Evolutionary conservation across 1,284 basidiomycete genomes (phyloP), one percentile per base, ranked within the genome.

Genomic region (Crepidotus sp.): DNA sequence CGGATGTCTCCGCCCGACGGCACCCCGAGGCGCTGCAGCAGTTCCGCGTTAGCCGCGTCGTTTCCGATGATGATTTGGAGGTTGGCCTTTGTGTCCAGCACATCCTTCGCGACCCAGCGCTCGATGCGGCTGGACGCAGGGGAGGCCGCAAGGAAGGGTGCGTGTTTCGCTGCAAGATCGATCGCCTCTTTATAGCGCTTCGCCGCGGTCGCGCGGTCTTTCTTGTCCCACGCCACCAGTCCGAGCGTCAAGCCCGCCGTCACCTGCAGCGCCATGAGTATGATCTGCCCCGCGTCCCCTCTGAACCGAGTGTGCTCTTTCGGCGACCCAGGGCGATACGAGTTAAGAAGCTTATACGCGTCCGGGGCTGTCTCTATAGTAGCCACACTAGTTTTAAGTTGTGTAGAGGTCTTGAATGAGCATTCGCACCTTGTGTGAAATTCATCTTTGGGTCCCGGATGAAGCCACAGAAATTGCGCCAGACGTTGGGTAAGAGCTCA

Each of bases 221-320:
- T 43, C 17, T 55, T 54, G 32, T 60, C 57, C 61, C 61, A 64
- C 6, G 61, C 61, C 10, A 62, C 32, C 17, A 64, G 35, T 1
- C 57, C 62, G 9, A 63, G 52, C 11, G 60, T 57, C 26, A 62
- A 39, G 3, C 45, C 52, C 1, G 61, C 59, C 4, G 50, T 54
- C 24, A 64, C 57, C 35, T 62, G 62, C 54, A 64, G 55, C 17
- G 52, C 61, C 43, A 59, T 62, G 11, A 64, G 50, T 36, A 63
- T 14, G 9, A 59, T 41, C 38, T 47, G 27, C 8, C 42, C 46
- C 36, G 52, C 48, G 1, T 46, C 56, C 1, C 53, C 49, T 24
- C 51, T 51, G 40, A 64, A 55, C 24, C 54, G 53, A 7, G 51
- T 17, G 34, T 61, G 52, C 6, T 47, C 15, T 9, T 29, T 32